Percentiles rank a stretch among this genome's conserved stretches.
These are phyloP conservation scores for Fusarium nisikadoi DNA, from an alignment of 2,329 filamentous ascomycete species.

Conservation along the genomic window DNA sequence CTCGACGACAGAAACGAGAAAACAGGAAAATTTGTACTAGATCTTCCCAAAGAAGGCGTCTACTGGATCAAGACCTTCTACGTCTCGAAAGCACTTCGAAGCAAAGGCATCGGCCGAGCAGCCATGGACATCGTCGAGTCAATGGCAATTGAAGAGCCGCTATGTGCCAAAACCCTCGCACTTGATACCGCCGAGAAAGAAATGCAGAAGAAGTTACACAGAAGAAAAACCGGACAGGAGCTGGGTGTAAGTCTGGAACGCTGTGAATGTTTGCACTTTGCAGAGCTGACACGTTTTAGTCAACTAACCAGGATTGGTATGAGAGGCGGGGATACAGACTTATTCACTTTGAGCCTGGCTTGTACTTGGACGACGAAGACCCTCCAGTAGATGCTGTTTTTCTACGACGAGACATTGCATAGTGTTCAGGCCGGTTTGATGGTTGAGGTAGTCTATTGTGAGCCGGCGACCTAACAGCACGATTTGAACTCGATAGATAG, in stretches of 20 bases:
- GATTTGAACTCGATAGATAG: not conserved
- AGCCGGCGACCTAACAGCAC: rapidly evolving
- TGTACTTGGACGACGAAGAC: not conserved
- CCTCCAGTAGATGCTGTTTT: slow-evolving; percentile 19
- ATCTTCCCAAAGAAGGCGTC: slow-evolving; percentile 31
- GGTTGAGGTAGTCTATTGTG: not conserved
- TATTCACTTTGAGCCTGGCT: slow-evolving; percentile 26
- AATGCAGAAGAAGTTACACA: slow-evolving; percentile 12
- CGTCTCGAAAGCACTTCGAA: slow-evolving; percentile 39
- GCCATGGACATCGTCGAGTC: slow-evolving; percentile 46
- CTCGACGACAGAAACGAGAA: slow-evolving; percentile 35
- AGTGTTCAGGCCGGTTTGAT: rapidly evolving
- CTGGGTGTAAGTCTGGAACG: slow-evolving; percentile 1
- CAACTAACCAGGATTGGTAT: slow-evolving; percentile 47
- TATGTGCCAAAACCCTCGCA: slow-evolving; percentile 40
- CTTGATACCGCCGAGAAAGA: slow-evolving; percentile 45
- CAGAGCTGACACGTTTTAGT: slow-evolving; percentile 10
- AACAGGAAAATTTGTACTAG: slow-evolving; percentile 7
- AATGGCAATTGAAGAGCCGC: slow-evolving; percentile 41
- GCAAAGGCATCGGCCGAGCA: slow-evolving; percentile 42
- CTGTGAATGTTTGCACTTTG: rapidly evolving
- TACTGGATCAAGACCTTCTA: slow-evolving; percentile 49
- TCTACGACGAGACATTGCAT: slow-evolving; percentile 16
- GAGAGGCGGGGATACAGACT: slow-evolving; percentile 42
- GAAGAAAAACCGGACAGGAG: not conserved